phyloP scores from a whole-genome alignment of 1,284 basidiomycete genomes.

The Tilletiopsis washingtonensis region DNA sequence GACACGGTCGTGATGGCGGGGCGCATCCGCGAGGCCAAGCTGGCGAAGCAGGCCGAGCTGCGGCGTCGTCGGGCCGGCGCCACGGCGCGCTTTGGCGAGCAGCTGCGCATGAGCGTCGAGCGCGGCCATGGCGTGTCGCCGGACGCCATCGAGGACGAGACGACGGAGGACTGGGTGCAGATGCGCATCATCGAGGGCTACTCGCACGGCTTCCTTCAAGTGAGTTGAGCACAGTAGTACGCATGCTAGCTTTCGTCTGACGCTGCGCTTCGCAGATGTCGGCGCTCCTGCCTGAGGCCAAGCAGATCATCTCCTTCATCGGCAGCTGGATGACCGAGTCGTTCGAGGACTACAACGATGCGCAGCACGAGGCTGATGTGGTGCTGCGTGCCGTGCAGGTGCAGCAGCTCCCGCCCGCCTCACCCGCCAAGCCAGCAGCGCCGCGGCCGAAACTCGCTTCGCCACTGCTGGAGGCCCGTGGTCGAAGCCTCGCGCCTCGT shows the following conservation, averaged over 20 bases:
- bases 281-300: constrained; percentile 71
- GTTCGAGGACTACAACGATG: constrained; percentile 54
- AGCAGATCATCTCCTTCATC: constrained; percentile 71
- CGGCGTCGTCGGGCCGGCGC: constrained; percentile 40
- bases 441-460: constrained; percentile 8
- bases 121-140: constrained; percentile 48
- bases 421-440: constrained; percentile 1
- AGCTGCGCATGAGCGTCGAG: constrained; percentile 53
- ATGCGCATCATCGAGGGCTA: constrained; percentile 55
- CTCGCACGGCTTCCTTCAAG: constrained; percentile 34
- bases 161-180: constrained; percentile 88
- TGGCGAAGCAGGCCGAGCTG: constrained; percentile 59
- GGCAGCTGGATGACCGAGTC: constrained; percentile 84
- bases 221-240: too few relatives aligned
- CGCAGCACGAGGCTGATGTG: not conserved
- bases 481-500: too few relatives aligned
- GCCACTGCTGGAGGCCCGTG: too few relatives aligned
- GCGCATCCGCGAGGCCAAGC: constrained; percentile 76
- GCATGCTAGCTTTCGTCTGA: too few relatives aligned
- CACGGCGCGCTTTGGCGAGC: constrained; percentile 48
- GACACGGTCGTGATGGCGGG: constrained; percentile 75
- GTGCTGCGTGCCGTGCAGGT: not conserved
- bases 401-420: constrained; percentile 4
- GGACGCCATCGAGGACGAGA: constrained; percentile 58
- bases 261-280: constrained; percentile 63